Conservation (phyloP, 1,284 basidiomycete species). For the Schizophyllum amplum region DNA sequence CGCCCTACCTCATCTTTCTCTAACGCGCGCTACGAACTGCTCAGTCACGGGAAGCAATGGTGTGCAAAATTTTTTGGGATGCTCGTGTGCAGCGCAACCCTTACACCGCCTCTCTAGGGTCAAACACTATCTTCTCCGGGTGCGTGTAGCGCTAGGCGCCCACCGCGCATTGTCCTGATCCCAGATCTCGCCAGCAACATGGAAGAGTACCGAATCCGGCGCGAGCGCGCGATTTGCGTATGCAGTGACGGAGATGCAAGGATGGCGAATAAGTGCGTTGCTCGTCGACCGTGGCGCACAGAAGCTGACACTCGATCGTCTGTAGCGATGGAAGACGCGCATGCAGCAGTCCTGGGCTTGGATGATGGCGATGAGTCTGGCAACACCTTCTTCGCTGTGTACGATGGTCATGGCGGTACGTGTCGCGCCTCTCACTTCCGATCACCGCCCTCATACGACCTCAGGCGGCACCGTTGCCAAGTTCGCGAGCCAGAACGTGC, state of each 20-base stretch:
- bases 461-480: conserved; percentile 83
- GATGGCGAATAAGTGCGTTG: conserved; percentile 94
- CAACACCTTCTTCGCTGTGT: conserved; percentile 91
- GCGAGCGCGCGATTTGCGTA: conserved; percentile 76
- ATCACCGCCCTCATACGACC: conserved; percentile 9
- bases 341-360: conserved; percentile 73
- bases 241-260: conserved; percentile 96
- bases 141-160: conserved; percentile 9
- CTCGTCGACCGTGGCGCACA: conserved; percentile 2
- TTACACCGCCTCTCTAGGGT: conserved; percentile 20
- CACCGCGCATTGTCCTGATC: conserved; percentile 2
- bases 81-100: conserved; percentile 9
- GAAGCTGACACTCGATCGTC: conserved; percentile 8
- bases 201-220: conserved; percentile 79
- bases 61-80: conserved; percentile 7
- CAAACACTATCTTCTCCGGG: conserved; percentile 30
- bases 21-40: background rate
- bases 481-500: conserved; percentile 87
- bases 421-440: conserved; percentile 10
- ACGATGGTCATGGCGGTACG: conserved; percentile 97
- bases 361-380: conserved; percentile 43
- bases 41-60: conserved; percentile 14
- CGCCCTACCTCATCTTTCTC: background rate
- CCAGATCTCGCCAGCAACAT: conserved; percentile 47
- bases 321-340: conserved; percentile 96